These are phyloP conservation scores for Brassica carinata DNA, from an alignment of 345 rosid species.

Conservation along the genomic window DNA sequence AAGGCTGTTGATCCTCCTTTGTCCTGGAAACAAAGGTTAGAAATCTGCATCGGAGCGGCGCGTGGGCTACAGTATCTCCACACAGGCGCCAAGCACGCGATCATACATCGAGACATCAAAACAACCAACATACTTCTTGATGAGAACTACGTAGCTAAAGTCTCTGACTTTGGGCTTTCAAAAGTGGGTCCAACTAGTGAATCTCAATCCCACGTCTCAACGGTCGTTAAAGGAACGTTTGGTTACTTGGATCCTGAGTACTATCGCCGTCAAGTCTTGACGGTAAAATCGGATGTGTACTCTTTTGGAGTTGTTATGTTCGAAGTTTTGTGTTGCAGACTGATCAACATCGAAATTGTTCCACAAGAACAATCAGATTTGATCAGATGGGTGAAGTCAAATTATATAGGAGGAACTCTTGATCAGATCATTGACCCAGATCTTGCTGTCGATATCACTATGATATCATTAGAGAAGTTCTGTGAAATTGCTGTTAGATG, in stretches of 20 bases:
- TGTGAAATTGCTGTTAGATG: neutral
- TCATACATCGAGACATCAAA: neutral
- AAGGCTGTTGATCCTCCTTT: neutral
- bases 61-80: neutral
- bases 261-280: neutral
- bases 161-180: neutral
- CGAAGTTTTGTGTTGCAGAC: neutral
- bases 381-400: neutral
- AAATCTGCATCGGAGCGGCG: neutral
- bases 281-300: neutral
- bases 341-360: neutral
- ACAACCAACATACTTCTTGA: neutral
- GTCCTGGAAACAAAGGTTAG: neutral
- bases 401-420: neutral
- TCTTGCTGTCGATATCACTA: neutral
- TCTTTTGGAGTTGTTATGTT: neutral
- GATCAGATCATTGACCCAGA: neutral
- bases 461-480: neutral
- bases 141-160: neutral
- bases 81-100: neutral
- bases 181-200: neutral
- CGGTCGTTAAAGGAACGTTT: neutral
- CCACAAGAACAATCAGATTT: neutral
- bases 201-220: neutral
- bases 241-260: conserved; percentile 1